Evolutionary conservation across 139 green algal species (phyloP), one percentile per base, ranked within the genome.

Genomic region (Chlorella sp.): DNA sequence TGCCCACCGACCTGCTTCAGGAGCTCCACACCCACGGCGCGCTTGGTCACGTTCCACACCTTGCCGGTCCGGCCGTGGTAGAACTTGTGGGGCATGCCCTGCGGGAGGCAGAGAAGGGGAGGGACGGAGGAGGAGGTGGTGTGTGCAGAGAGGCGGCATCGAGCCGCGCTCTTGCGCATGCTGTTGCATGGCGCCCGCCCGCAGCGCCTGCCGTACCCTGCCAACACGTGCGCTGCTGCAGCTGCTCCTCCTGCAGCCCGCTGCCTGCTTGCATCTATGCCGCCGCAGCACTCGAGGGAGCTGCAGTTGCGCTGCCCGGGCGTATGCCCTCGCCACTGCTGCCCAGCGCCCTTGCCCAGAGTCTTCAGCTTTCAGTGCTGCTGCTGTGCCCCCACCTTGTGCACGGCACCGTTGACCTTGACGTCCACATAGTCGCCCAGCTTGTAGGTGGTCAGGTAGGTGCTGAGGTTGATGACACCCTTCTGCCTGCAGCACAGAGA

Each of bases 31-130:
- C 98, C 98, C 14, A 99, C 89, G 42, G 98, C 96, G 37, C 97
- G 96, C 96, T 99, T 99, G 90, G 98, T 99, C 81, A 99, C 96
- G 93, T 99, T 99, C 98, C 98, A 99, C 24, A 99, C 95, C 40
- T 96, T 83, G 66, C 98, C 98, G 73, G 98, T 99, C 92, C 96
- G 96, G 90, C 98, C 98, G 86, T 99, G 98, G 95, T 99, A 99
- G 92, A 95, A 98, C 95, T 99, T 99, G 96, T 98, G 95, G 24
- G 98, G 98, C 98, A 99, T 99, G 90, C 98, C 98, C 96, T 99
- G 95, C 83, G 61, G 19, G 9, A 15, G n/a, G 3, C n/a, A 76
- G 60, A 42, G 4, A 5, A n/a, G 57, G 78, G 36, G 14, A 32
- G 39, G 0, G 24, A 37, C 1, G n/a, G 7, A 19, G 7, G 39